Evolutionary conservation across 176 grass and related monocot genomes (phyloP).

Genomic region (Oryza australiensis): DNA sequence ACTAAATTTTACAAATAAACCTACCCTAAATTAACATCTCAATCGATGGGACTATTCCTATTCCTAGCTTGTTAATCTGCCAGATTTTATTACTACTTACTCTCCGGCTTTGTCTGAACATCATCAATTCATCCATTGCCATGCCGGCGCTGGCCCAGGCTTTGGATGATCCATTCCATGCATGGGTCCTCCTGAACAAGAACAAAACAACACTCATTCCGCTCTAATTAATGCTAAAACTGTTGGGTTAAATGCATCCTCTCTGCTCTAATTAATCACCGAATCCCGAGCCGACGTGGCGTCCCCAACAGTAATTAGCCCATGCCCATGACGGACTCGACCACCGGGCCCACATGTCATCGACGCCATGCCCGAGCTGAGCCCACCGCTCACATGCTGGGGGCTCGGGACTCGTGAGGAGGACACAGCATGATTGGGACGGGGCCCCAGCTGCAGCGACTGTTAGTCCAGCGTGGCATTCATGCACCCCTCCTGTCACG

Average conservation of each 20-base stretch:
- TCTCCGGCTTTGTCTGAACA: not conserved
- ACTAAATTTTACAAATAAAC: no score
- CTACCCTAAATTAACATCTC: not conserved
- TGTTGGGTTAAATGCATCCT: not conserved
- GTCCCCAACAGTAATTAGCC: not conserved
- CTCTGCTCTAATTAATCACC: not conserved
- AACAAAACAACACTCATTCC: not conserved
- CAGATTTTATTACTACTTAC: no score
- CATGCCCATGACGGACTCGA: not conserved
- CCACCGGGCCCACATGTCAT: not conserved
- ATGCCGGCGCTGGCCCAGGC: not conserved
- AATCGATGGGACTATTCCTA: not conserved
- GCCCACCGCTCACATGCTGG: not conserved
- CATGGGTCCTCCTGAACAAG: not conserved
- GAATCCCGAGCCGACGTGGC: not conserved
- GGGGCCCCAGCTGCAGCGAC: not conserved
- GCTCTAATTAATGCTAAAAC: not conserved
- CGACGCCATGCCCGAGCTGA: not conserved
- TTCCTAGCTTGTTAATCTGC: not conserved
- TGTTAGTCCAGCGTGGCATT: not conserved
- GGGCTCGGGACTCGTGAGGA: not conserved
- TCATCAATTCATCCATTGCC: not conserved
- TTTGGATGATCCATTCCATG: not conserved
- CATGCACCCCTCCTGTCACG: not conserved
- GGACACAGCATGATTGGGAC: not conserved